phyloP scores from a whole-genome alignment of 208 protist species.

The Leishmania aethiopica region DNA sequence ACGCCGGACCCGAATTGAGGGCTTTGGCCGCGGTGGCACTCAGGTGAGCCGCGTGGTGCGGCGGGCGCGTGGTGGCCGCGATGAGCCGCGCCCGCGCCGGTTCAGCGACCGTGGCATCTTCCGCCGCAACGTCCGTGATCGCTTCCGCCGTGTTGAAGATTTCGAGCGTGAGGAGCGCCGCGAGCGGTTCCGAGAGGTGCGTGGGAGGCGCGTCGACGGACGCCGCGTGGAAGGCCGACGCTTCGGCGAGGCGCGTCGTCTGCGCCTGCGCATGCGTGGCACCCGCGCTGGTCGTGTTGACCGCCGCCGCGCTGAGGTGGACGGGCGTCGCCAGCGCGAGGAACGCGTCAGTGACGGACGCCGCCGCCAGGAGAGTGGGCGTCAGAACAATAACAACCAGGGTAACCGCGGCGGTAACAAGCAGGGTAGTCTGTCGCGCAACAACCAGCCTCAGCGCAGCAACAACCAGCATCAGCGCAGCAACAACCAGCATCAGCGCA shows the following conservation, averaged over 20 bases:
- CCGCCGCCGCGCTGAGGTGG: slow-evolving; percentile 11
- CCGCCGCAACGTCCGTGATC: slow-evolving; percentile 59
- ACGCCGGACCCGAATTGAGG: slow-evolving; percentile 67
- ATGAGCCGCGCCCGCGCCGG: slow-evolving; percentile 21
- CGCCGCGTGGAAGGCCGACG: slow-evolving; percentile 8
- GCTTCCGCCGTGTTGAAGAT: slow-evolving; percentile 82
- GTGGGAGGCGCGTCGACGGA: slow-evolving; percentile 14
- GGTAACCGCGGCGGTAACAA: slow-evolving; percentile 7
- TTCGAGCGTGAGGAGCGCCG: slow-evolving; percentile 65
- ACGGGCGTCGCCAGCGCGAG: slow-evolving; percentile 28
- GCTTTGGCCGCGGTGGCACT: slow-evolving; percentile 78
- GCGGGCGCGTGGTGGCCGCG: slow-evolving; percentile 1
- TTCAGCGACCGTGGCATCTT: slow-evolving; percentile 77
- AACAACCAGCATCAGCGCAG: slow-evolving; percentile 18
- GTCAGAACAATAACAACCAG: slow-evolving; percentile 16
- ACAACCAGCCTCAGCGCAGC: slow-evolving; percentile 6
- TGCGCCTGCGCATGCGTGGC: slow-evolving; percentile 24
- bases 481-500: slow-evolving; percentile 12
- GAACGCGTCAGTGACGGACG: slow-evolving; percentile 1
- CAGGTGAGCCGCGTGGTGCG: slow-evolving; percentile 66
- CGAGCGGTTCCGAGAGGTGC: slow-evolving; percentile 46
- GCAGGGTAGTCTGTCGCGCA: slow-evolving; percentile 2
- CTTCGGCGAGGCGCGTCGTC: slow-evolving; percentile 6
- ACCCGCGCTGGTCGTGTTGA: slow-evolving; percentile 13
- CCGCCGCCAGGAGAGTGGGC: slow-evolving; percentile 4